Evolutionary conservation across 2,329 filamentous ascomycete genomes (phyloP).

Genomic region (Trichoderma pleuroti): DNA sequence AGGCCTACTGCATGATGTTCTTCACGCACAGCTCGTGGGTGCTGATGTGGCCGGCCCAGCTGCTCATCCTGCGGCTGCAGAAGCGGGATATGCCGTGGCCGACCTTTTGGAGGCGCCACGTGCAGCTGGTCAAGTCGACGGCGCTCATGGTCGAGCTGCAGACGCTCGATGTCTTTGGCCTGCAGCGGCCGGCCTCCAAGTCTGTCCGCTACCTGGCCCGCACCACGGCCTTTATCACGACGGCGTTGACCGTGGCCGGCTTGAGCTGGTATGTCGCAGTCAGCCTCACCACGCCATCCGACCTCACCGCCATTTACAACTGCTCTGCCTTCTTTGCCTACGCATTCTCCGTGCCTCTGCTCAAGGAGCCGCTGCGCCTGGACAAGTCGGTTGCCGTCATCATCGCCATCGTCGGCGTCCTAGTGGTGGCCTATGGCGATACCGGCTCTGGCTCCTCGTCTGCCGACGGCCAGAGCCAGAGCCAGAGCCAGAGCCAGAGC

Average conservation of each 20-base stretch:
- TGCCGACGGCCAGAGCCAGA: conserved; percentile 7
- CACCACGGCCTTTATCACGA: conserved; percentile 79
- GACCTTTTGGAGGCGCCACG: conserved; percentile 73
- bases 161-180: conserved; percentile 61
- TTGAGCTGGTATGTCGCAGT: conserved; percentile 96
- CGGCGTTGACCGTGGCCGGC: conserved; percentile 82
- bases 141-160: conserved; percentile 81
- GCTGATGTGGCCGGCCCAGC: conserved; percentile 81
- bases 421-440: conserved; percentile 95
- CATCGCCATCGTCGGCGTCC: conserved; percentile 82
- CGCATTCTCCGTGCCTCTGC: conserved; percentile 85
- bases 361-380: conserved; percentile 77
- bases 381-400: conserved; percentile 85
- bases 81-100: conserved; percentile 76
- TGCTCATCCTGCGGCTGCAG: conserved; percentile 74
- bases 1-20: conserved; percentile 99
- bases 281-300: conserved; percentile 85
- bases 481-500: conserved; percentile 38
- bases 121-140: conserved; percentile 49
- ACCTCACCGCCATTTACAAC: conserved; percentile 98
- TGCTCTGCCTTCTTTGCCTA: conserved; percentile 99
- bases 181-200: conserved; percentile 32
- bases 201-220: conserved; percentile 63
- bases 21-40: conserved; percentile 94
- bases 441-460: conserved; percentile 40